These are phyloP conservation scores for Heliosperma pusillum DNA, from an alignment of 148 eudicot species.

Conservation along the genomic window DNA sequence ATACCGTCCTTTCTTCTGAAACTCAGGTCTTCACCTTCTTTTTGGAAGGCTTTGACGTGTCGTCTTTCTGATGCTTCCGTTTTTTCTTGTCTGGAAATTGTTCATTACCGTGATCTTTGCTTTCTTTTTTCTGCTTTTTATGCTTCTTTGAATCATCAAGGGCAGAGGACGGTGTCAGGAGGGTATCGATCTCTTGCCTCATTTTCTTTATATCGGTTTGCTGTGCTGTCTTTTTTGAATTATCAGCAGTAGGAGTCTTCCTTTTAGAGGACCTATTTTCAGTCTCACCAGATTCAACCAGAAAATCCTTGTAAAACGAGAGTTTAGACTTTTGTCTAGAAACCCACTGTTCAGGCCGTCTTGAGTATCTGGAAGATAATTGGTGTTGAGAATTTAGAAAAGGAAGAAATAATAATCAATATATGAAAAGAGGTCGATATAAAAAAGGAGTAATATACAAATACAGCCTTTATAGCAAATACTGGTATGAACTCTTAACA, in stretches of 20 bases:
- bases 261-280: conserved; percentile 32
- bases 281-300: conserved; percentile 48
- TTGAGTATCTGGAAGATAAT: conserved; percentile 46
- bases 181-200: conserved; percentile 73
- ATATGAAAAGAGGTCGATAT: not conserved
- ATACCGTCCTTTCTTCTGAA: not conserved
- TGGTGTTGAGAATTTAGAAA: conserved; percentile 6
- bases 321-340: conserved; percentile 69
- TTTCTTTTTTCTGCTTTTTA: conserved; percentile 33
- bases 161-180: conserved; percentile 34
- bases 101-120: conserved; percentile 16
- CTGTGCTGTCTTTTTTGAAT: conserved; percentile 37
- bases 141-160: conserved; percentile 32
- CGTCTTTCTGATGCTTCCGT: conserved; percentile 28
- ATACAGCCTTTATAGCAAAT: not conserved
- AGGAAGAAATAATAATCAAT: not conserved
- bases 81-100: conserved; percentile 20
- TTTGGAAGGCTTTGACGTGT: conserved; percentile 16
- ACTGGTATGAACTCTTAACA: not conserved
- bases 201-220: conserved; percentile 54
- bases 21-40: conserved; percentile 25
- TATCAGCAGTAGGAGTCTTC: conserved; percentile 39
- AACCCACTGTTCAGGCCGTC: conserved; percentile 85
- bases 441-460: no score
- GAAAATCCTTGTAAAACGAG: conserved; percentile 62